A percentile compares a stretch with the other conserved stretches of the same genome.
Conservation (phyloP, 2,329 filamentous ascomycete species). For the Dactylellina haptotyla region DNA sequence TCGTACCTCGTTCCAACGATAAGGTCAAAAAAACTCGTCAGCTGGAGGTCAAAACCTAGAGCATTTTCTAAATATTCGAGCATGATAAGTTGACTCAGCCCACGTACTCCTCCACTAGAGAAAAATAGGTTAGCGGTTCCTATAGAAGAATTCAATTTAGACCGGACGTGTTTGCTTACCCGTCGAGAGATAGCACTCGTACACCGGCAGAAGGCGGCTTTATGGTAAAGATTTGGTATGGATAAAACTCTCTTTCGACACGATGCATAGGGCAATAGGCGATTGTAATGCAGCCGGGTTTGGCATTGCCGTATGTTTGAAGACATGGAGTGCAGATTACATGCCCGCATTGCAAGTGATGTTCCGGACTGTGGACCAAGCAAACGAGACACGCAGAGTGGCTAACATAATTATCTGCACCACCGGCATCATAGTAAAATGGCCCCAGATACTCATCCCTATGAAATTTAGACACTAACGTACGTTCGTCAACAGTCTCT, state of each 20-base stretch:
- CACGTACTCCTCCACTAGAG: constrained; percentile 55
- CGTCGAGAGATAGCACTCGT: constrained; percentile 17
- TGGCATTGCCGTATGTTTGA: constrained; percentile 4
- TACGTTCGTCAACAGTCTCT: constrained; percentile 4
- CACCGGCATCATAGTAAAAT: constrained; percentile 58
- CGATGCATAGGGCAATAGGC: constrained; percentile 11
- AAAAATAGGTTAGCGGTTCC: neutral
- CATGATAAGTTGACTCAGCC: constrained; percentile 57
- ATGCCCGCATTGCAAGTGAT: constrained; percentile 19
- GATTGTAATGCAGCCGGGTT: neutral
- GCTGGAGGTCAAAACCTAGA: constrained; percentile 61
- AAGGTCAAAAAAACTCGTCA: constrained; percentile 66
- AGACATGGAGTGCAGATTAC: constrained; percentile 33
- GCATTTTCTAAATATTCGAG: constrained; percentile 62
- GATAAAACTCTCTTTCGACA: neutral
- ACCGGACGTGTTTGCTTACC: neutral
- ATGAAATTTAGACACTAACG: constrained; percentile 62
- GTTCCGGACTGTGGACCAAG: constrained; percentile 58
- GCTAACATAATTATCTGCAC: constrained; percentile 49
- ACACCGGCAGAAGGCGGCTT: constrained; percentile 25
- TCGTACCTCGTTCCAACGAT: constrained; percentile 63
- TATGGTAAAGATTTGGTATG: constrained; percentile 50
- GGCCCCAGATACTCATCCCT: constrained; percentile 58
- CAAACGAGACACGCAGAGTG: constrained; percentile 57
- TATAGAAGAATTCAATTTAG: constrained; percentile 25